Percentiles rank a stretch among this genome's conserved stretches.
These are phyloP conservation scores for Xenosphaeropsis pyriputrescens DNA, from an alignment of 2,329 filamentous ascomycete species.

Conservation along the genomic window DNA sequence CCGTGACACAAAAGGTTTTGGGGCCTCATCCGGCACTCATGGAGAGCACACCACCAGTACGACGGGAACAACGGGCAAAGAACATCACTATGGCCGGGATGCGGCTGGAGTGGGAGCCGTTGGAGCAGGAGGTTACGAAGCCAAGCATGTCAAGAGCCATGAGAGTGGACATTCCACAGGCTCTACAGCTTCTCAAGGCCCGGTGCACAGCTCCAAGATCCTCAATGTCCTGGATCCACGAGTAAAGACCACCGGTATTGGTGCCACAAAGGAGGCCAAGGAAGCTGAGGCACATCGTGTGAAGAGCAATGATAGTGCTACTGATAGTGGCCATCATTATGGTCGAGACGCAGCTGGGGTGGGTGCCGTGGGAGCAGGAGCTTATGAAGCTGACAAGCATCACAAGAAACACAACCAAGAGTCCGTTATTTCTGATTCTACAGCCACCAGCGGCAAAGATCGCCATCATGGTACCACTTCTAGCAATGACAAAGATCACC, in stretches of 20 bases:
- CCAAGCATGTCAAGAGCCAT: constrained; percentile 1
- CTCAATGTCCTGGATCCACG: constrained; percentile 24
- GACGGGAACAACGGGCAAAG: constrained; percentile 1
- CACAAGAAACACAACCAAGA: constrained; percentile 1
- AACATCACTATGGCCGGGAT: constrained; percentile 5
- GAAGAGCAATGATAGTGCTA: not conserved
- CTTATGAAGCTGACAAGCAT: not conserved
- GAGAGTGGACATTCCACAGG: constrained; percentile 1
- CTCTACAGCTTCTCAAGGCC: constrained; percentile 13
- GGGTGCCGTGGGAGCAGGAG: constrained; percentile 1
- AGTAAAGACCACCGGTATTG: constrained; percentile 13
- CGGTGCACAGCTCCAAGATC: constrained; percentile 19
- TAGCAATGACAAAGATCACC: constrained; percentile 1
- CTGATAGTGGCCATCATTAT: constrained; percentile 1
- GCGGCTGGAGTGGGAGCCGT: constrained; percentile 1
- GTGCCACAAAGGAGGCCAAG: not conserved
- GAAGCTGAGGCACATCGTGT: no score
- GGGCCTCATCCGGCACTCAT: not conserved
- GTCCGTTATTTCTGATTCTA: not conserved
- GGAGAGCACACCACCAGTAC: not conserved
- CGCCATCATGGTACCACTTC: constrained; percentile 1
- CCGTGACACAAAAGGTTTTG: not conserved
- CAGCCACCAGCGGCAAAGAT: constrained; percentile 1
- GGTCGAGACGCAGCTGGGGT: constrained; percentile 4
- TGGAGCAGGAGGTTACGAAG: constrained; percentile 1